A percentile compares a stretch with the other conserved stretches of the same genome.
These are phyloP conservation scores for Aureobasidium uvarum DNA, from an alignment of 2,329 filamentous ascomycete species.

Conservation along the genomic window DNA sequence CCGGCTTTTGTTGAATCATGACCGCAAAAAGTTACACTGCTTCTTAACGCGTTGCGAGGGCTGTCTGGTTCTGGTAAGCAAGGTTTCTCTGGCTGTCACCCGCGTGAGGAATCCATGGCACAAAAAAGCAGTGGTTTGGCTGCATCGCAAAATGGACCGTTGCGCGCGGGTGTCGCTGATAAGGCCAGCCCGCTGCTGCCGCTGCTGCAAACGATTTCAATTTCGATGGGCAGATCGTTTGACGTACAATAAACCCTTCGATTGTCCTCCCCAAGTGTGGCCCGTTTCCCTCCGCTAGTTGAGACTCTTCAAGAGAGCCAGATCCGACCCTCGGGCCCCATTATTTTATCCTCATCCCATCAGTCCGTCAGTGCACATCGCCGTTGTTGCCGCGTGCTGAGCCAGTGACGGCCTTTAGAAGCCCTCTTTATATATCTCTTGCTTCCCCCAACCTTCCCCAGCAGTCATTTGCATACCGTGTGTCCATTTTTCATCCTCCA, in stretches of 20 bases:
- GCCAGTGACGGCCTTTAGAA: conserved; percentile 23
- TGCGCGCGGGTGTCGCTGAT: conserved; percentile 24
- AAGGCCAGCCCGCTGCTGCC: conserved; percentile 18
- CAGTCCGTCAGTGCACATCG: conserved; percentile 26
- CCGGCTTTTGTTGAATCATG: neutral
- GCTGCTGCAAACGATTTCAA: conserved; percentile 12
- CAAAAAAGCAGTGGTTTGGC: conserved; percentile 19
- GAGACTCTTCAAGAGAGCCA: conserved; percentile 18
- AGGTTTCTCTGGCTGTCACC: conserved; percentile 9
- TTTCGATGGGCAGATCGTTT: conserved; percentile 30
- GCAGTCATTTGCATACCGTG: conserved; percentile 21
- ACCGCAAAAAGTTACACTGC: neutral
- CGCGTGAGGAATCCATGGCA: neutral
- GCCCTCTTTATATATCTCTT: conserved; percentile 26
- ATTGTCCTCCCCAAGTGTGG: conserved; percentile 13
- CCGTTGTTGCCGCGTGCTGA: conserved; percentile 26
- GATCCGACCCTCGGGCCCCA: conserved; percentile 23
- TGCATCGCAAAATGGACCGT: conserved; percentile 12
- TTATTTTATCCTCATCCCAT: conserved; percentile 24
- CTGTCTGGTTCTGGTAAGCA: neutral
- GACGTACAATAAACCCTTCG: conserved; percentile 29
- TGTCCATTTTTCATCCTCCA: neutral
- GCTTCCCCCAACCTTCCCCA: conserved; percentile 22
- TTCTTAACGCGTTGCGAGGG: neutral
- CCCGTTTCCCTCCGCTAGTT: conserved; percentile 29